Base-by-base conservation (phyloP, 2,329 filamentous ascomycete genomes). In the Nakataea oryzae region DNA sequence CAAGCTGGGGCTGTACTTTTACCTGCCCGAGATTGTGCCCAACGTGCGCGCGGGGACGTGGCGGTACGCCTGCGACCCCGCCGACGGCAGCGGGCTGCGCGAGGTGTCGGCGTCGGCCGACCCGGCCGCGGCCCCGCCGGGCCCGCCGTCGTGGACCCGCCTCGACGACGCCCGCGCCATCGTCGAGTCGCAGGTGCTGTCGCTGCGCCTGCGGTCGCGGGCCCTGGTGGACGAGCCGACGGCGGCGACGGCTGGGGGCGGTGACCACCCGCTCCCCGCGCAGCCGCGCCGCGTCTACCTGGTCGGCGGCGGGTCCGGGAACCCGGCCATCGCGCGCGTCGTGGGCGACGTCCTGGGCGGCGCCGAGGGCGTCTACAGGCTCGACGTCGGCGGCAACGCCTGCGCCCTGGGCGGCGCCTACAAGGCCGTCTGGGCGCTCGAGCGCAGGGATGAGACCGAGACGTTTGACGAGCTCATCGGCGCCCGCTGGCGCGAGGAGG, bases 331-430 rank as follows among this genome's bases (percentile, higher is more conserved):
- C 69, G 90, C 92, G 7, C 82, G 87, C 63, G 86, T 96, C 58
- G 84, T 93, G 4, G 93, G 92, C 29, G 87, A 96, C 69, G 91
- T 97, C 3, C 84, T 99, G 2, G 95, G 95, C 61, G 91, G 91
- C 41, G 83, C 82, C 2, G 95, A 97, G 65, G 95, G 95, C 28
- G 90, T 97, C 29, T 99, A 91, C 77, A 90, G 89, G 75, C 85
- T 99, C 17, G 93, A 97, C 71, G 91, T 97, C 6, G 93, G 95
- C 29, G 92, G 93, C 29, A 97, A 96, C 76, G 93, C 95, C 3
- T 99, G 95, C 75, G 95, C 93, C 13, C 77, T 97, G 17, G 95
- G 95, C 17, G 91, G 91, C 8, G 93, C 93, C 29, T 97, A 97
- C 76, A 97, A 97, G 77, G 93, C 95, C 17, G 87, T 96, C 0